Percentiles rank a stretch among this genome's conserved stretches.
These are phyloP conservation scores for Botryotinia narcissicola DNA, from an alignment of 2,329 filamentous ascomycete species.

Conservation along the genomic window DNA sequence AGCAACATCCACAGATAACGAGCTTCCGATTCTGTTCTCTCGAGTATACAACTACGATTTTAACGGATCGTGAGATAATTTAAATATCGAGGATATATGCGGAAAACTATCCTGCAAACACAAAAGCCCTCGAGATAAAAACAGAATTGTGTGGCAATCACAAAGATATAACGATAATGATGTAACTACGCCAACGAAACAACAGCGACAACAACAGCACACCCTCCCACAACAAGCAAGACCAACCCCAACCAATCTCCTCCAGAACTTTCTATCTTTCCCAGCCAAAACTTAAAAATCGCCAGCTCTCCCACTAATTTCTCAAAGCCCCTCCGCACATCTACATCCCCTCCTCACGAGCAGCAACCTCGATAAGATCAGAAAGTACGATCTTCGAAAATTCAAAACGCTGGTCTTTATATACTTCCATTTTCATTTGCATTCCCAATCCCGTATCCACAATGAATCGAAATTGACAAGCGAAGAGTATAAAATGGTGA, in stretches of 20 bases:
- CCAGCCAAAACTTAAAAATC: too few species aligned
- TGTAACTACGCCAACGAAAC: background rate
- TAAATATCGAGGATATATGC: background rate
- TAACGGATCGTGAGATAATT: background rate
- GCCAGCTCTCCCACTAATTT: background rate
- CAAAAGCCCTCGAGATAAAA: fast-evolving
- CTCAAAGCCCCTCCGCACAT: background rate
- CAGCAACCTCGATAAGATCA: background rate
- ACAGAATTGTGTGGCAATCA: too few species aligned
- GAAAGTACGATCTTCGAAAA: background rate
- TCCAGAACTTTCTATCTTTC: too few species aligned
- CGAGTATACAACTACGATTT: background rate
- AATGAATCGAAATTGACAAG: too few species aligned
- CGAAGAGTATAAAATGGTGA: too few species aligned
- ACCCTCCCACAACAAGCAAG: too few species aligned
- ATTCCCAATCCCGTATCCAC: too few species aligned
- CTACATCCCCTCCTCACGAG: too few species aligned
- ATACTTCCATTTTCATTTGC: too few species aligned
- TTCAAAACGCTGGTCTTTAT: background rate
- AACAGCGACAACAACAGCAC: background rate
- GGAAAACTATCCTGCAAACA: background rate
- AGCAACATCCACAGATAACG: background rate
- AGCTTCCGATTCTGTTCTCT: background rate
- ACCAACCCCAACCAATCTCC: background rate
- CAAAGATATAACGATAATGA: background rate